phyloP scores from a whole-genome alignment of 2,329 filamentous ascomycete genomes.

The Fusarium albidum region DNA sequence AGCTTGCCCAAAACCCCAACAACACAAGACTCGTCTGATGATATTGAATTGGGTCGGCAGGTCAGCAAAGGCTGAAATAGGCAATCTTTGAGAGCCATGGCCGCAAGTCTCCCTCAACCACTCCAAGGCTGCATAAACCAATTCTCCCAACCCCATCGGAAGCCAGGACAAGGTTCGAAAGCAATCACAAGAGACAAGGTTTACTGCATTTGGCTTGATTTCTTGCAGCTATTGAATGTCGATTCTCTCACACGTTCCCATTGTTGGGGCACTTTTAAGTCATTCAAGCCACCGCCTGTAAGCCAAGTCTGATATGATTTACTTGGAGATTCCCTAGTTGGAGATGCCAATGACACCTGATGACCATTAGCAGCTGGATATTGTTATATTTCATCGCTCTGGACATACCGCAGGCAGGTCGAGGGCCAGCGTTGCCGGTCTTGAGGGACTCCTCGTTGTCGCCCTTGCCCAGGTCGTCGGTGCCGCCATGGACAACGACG shows the following conservation, averaged over 20 bases:
- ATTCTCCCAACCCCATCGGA: too few relatives aligned
- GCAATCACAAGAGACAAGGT: not conserved
- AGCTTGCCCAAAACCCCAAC: not conserved
- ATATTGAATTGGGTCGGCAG: too few relatives aligned
- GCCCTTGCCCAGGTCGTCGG: slow-evolving; percentile 95
- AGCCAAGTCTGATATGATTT: slow-evolving; percentile 11
- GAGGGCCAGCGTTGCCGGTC: slow-evolving; percentile 93
- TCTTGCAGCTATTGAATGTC: slow-evolving; percentile 29
- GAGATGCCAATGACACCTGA: slow-evolving; percentile 89
- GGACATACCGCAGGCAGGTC: slow-evolving; percentile 89
- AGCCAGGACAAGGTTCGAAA: too few relatives aligned
- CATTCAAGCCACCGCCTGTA: slow-evolving; percentile 1
- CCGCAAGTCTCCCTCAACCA: too few relatives aligned
- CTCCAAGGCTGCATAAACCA: too few relatives aligned
- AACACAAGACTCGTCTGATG: too few relatives aligned
- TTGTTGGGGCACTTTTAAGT: not conserved
- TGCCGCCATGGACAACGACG: slow-evolving; percentile 92
- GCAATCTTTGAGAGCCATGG: too few relatives aligned
- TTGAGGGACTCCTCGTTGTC: slow-evolving; percentile 95
- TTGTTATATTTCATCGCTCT: not conserved
- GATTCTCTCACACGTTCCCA: slow-evolving; percentile 7
- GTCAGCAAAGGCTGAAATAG: too few relatives aligned
- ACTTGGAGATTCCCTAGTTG: slow-evolving; percentile 57
- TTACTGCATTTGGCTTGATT: slow-evolving; percentile 23
- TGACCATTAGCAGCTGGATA: slow-evolving; percentile 19